These are phyloP conservation scores for Mortierella sp. DNA, from an alignment of 371 early-diverging fungal species.

Conservation along the genomic window DNA sequence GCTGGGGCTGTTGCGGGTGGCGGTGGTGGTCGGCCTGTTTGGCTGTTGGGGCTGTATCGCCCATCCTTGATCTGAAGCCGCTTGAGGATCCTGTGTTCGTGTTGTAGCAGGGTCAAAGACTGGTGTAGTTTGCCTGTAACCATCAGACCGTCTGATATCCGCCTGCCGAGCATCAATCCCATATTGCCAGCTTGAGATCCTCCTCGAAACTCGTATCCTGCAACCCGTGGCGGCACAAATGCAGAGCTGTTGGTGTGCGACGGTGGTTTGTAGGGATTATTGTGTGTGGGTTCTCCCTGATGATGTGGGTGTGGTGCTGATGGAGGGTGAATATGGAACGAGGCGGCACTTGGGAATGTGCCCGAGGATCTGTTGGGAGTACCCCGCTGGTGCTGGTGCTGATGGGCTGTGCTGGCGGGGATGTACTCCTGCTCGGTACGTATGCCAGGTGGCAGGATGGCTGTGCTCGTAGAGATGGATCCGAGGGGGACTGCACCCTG, in stretches of 20 bases:
- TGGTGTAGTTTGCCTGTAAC: constrained; percentile 42
- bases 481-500: neutral
- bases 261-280: constrained; percentile 50
- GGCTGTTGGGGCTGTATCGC: constrained; percentile 10
- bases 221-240: constrained; percentile 40
- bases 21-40: neutral
- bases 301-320: neutral
- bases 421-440: constrained; percentile 10
- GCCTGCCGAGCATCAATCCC: constrained; percentile 52
- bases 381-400: too few relatives aligned
- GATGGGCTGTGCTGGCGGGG: neutral
- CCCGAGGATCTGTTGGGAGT: neutral
- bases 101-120: constrained; percentile 38
- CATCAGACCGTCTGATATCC: constrained; percentile 40
- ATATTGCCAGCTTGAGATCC: constrained; percentile 53
- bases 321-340: constrained; percentile 17
- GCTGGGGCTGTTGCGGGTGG: neutral
- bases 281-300: constrained; percentile 6
- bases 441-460: neutral
- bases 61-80: constrained; percentile 38
- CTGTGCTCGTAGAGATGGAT: neutral
- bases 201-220: constrained; percentile 43
- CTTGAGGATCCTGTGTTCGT: constrained; percentile 45
- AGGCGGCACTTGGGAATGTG: constrained; percentile 3
- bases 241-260: constrained; percentile 36